Base-by-base conservation (phyloP, 1,284 basidiomycete genomes). In the Neonothopanus nambi region DNA sequence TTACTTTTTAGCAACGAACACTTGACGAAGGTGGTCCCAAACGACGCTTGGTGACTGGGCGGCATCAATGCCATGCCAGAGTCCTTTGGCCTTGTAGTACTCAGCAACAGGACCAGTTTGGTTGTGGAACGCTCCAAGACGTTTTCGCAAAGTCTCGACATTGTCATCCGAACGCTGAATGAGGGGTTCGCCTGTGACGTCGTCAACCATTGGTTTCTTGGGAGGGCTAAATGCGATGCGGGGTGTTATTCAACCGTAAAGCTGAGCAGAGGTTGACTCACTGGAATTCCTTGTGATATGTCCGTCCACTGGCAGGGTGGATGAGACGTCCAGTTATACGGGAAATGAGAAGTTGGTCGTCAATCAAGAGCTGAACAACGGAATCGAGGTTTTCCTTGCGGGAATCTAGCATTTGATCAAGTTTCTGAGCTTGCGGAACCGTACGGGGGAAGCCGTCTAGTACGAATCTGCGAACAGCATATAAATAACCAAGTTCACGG, bases 391-490 rank as follows among this genome's bases (percentile, higher is more conserved):
- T 87, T 76, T 98, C 93, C 64, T 90, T 85, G 67, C 92, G 87
- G 13, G 67, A 70, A 18, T 76, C 67, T 46, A 99, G 84, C 96
- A 99, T 98, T 59, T 78, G 75, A 70, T 98, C 96, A 58, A 99
- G 86, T 75, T 98, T 99, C 74, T 95, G 85, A 5, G 96, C 97
- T 68, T 99, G 97, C n/a, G 91, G 87, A 38, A 98, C 93, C 13
- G 96, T 99, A 47, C 97, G 91, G 33, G 96, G 96, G 85, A 99
- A 99, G 18, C 96, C 96, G 67, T 99, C 96, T 46, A 99, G 82
- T 59, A 99, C 97, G 74, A 99, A 99, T 44, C 95, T 97, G 55
- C 2, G 12, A 23, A 35, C 28, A 40, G 20, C 43, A 35, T 41
- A 33, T 56, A 35, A 40, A 42, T 17, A 41, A 38, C 11, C 21